Evolutionary conservation across 352 stramenopile genomes (phyloP).

Genomic region (Phytophthora tubulina): DNA sequence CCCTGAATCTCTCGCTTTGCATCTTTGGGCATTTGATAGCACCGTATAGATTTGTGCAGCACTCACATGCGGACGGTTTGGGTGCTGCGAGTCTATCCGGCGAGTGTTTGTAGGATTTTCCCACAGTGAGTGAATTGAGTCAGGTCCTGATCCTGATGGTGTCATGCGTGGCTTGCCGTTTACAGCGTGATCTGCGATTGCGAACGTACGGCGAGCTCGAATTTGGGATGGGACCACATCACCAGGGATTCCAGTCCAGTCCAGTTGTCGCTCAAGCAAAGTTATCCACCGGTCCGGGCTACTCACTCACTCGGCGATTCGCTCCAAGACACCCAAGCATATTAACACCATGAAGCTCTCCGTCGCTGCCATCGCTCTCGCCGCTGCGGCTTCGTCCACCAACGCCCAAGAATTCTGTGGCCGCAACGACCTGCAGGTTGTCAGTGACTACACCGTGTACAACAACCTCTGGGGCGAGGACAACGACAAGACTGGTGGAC

Average conservation of each 20-base stretch:
- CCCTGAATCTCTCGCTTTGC: no score
- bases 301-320: constrained; percentile 27
- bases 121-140: constrained; percentile 1
- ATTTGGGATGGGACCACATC: constrained; percentile 21
- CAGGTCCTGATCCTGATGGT: neutral
- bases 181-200: neutral
- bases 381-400: constrained; percentile 9
- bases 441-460: constrained; percentile 46
- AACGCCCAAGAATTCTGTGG: constrained; percentile 30
- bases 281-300: neutral
- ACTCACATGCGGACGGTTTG: no score
- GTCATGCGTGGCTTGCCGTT: neutral
- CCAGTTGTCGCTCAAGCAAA: neutral
- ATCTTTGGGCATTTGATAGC: no score
- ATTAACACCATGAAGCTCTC: constrained; percentile 23
- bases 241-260: no score
- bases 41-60: no score
- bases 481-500: constrained; percentile 34
- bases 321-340: constrained; percentile 7
- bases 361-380: constrained; percentile 6
- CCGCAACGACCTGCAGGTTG: constrained; percentile 11
- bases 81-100: no score
- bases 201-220: constrained; percentile 3
- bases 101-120: no score
- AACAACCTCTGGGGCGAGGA: constrained; percentile 49